Conservation (phyloP, 2,329 filamentous ascomycete species). For the Alternaria dauci region DNA sequence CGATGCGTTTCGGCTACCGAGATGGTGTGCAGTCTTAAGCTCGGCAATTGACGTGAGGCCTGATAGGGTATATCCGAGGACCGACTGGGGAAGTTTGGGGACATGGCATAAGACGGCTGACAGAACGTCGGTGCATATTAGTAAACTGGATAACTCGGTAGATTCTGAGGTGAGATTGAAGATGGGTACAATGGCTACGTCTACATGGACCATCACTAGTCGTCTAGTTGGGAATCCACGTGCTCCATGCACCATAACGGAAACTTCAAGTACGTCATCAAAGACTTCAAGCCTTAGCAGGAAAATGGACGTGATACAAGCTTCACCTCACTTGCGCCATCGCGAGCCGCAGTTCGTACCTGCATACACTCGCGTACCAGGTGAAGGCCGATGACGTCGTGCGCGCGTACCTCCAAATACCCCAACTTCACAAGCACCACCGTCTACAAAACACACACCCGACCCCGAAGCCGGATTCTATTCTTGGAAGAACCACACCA, state of each 20-base stretch:
- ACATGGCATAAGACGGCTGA: background rate
- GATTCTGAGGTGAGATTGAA: background rate
- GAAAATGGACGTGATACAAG: background rate
- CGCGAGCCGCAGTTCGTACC: background rate
- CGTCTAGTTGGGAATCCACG: background rate
- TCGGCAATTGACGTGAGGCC: conserved; percentile 35
- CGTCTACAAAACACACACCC: conserved; percentile 5
- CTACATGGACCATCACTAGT: too few relatives aligned
- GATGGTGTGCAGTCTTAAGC: conserved; percentile 34
- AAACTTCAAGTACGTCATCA: conserved; percentile 14
- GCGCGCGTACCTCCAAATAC: conserved; percentile 20
- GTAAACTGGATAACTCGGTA: background rate
- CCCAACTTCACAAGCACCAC: conserved; percentile 5
- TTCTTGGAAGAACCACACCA: background rate
- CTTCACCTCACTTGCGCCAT: background rate
- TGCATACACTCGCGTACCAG: conserved; percentile 9
- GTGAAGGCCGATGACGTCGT: conserved; percentile 38
- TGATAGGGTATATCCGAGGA: conserved; percentile 38
- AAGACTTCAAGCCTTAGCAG: background rate
- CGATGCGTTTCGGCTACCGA: conserved; percentile 23
- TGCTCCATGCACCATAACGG: conserved; percentile 6
- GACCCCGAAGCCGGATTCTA: background rate
- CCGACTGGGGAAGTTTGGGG: conserved; percentile 12
- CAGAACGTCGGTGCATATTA: background rate
- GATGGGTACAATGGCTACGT: background rate